A percentile compares a stretch with the other conserved stretches of the same genome.
Conservation (phyloP, 352 stramenopile species). For the Aphanomyces cochlioides region DNA sequence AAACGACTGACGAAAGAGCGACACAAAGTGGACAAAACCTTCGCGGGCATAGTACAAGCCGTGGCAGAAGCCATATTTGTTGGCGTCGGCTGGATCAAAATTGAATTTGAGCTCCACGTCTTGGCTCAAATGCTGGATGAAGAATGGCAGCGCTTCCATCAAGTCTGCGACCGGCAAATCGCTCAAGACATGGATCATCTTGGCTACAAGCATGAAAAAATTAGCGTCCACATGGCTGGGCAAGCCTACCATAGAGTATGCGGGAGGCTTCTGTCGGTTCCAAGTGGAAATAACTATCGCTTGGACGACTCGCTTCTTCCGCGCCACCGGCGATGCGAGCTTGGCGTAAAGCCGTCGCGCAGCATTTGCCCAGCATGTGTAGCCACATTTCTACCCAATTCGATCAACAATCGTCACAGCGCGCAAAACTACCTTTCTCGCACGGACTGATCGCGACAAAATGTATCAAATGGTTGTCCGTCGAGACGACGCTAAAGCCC, state of each 20-base stretch:
- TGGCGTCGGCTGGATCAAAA: constrained; percentile 66
- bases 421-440: constrained; percentile 61
- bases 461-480: constrained; percentile 80
- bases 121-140: constrained; percentile 80
- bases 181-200: constrained; percentile 56
- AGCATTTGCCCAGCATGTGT: constrained; percentile 28
- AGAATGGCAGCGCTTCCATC: constrained; percentile 55
- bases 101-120: constrained; percentile 83
- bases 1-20: constrained; percentile 80
- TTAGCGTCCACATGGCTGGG: constrained; percentile 29
- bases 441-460: constrained; percentile 69
- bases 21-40: constrained; percentile 79
- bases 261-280: not conserved
- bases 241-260: constrained; percentile 1
- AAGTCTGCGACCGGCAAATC: constrained; percentile 41
- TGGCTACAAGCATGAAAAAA: constrained; percentile 37
- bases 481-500: constrained; percentile 80
- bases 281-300: constrained; percentile 20
- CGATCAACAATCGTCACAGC: not conserved
- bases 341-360: constrained; percentile 1
- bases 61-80: constrained; percentile 64
- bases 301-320: not conserved
- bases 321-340: not conserved
- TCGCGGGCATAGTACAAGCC: constrained; percentile 83
- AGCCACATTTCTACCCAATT: constrained; percentile 27